These are phyloP conservation scores for Stagonosporopsis chrysanthemi DNA, from an alignment of 2,329 filamentous ascomycete genomes.

Conservation along the genomic window DNA sequence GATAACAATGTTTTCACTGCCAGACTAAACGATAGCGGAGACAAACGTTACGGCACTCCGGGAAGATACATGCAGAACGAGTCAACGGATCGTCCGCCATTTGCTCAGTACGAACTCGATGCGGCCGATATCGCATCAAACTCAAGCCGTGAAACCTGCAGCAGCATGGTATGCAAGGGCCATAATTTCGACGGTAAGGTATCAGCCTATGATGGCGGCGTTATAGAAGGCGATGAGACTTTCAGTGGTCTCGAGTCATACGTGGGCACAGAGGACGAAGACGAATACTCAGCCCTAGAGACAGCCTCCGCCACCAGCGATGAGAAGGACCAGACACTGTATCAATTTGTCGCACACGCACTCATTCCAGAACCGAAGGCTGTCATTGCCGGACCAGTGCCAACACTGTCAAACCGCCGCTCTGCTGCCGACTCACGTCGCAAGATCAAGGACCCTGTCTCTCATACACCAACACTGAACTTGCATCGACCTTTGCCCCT, in stretches of 20 bases:
- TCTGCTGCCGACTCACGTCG: slow-evolving; percentile 5
- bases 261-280: slow-evolving; percentile 5
- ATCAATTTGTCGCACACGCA: neutral
- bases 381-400: neutral
- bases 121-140: slow-evolving; percentile 12
- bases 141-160: slow-evolving; percentile 6
- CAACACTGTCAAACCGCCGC: slow-evolving; percentile 7
- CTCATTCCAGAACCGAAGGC: neutral
- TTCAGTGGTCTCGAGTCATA: slow-evolving; percentile 14
- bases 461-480: neutral
- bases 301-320: slow-evolving; percentile 4
- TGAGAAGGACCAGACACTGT: neutral
- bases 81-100: neutral
- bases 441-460: neutral
- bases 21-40: neutral
- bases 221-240: slow-evolving; percentile 3
- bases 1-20: neutral
- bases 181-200: neutral
- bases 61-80: neutral
- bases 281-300: slow-evolving; percentile 12
- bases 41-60: neutral
- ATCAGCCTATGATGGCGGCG: neutral
- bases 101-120: slow-evolving; percentile 14
- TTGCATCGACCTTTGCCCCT: slow-evolving; percentile 27
- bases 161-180: neutral